Percentiles rank a stretch among this genome's conserved stretches.
Conservation (phyloP, 176 grass and related monocot species). For the Juncus effusus region DNA sequence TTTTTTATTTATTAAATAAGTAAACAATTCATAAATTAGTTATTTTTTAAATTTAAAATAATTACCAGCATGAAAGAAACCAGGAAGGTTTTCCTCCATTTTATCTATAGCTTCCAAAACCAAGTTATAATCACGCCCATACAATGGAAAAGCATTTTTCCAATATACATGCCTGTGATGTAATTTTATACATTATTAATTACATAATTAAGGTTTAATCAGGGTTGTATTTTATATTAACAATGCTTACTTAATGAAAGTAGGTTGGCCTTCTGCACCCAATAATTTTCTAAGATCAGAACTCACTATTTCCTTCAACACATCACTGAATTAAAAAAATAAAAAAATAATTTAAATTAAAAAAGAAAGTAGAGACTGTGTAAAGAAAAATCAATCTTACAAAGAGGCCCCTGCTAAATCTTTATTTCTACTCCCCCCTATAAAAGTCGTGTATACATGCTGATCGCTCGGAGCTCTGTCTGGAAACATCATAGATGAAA, state of each 20-base stretch:
- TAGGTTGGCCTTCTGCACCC: slow-evolving; percentile 65
- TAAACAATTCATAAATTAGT: not conserved
- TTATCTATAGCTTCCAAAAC: slow-evolving; percentile 89
- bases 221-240: not conserved
- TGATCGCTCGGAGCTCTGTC: slow-evolving; percentile 87
- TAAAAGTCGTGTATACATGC: slow-evolving; percentile 81
- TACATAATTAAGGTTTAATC: not conserved
- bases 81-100: slow-evolving; percentile 89
- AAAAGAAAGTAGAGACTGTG: slow-evolving; percentile 10
- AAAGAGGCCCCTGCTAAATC: slow-evolving; percentile 84
- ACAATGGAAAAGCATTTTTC: slow-evolving; percentile 97
- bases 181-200: not conserved
- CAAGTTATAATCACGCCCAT: slow-evolving; percentile 60
- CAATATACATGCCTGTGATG: slow-evolving; percentile 80
- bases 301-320: slow-evolving; percentile 68
- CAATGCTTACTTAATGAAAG: slow-evolving; percentile 74
- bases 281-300: slow-evolving; percentile 76
- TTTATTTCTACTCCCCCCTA: slow-evolving; percentile 91
- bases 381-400: slow-evolving; percentile 39
- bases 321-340: slow-evolving; percentile 47
- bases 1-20: not conserved
- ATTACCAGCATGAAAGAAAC: slow-evolving; percentile 96
- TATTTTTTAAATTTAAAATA: slow-evolving; percentile 2
- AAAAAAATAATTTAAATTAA: slow-evolving; percentile 17
- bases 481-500: slow-evolving; percentile 99